These are phyloP conservation scores for Platanthera guangdongensis DNA, from an alignment of 106 monocot genomes.

Conservation along the genomic window DNA sequence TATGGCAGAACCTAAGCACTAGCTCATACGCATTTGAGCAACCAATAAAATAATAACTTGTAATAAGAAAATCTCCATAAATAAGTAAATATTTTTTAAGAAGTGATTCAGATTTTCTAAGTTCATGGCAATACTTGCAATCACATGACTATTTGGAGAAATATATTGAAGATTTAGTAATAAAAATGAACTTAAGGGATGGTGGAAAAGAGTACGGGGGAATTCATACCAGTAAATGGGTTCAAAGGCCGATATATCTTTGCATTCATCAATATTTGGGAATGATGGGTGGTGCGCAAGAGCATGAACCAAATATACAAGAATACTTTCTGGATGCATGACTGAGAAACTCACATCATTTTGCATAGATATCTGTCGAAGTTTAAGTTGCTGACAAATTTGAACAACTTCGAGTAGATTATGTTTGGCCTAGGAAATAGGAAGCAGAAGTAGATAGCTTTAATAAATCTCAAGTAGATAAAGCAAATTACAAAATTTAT, in stretches of 20 bases:
- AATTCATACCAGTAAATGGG: slow-evolving; percentile 66
- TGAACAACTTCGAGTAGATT: slow-evolving; percentile 72
- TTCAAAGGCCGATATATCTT: slow-evolving; percentile 48
- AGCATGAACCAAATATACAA: slow-evolving; percentile 80
- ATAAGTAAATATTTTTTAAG: neutral
- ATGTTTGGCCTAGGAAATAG: slow-evolving; percentile 47
- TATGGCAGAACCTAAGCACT: neutral
- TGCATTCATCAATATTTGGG: slow-evolving; percentile 47
- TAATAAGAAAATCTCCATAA: no score
- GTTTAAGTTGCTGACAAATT: slow-evolving; percentile 75
- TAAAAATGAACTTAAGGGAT: neutral
- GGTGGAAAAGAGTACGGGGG: neutral
- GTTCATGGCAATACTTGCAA: neutral
- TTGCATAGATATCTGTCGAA: slow-evolving; percentile 70
- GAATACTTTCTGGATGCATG: slow-evolving; percentile 81
- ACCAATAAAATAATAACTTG: neutral
- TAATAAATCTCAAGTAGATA: neutral
- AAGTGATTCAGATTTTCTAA: neutral
- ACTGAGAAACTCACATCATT: slow-evolving; percentile 39
- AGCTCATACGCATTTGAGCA: neutral
- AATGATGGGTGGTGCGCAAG: slow-evolving; percentile 78
- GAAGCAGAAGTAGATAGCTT: neutral
- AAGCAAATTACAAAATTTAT: neutral
- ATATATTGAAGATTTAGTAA: neutral
- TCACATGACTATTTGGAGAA: neutral